Percentiles rank a stretch among this genome's conserved stretches.
Conservation (phyloP, 2,329 filamentous ascomycete species). For the Phyllosticta citriasiana region DNA sequence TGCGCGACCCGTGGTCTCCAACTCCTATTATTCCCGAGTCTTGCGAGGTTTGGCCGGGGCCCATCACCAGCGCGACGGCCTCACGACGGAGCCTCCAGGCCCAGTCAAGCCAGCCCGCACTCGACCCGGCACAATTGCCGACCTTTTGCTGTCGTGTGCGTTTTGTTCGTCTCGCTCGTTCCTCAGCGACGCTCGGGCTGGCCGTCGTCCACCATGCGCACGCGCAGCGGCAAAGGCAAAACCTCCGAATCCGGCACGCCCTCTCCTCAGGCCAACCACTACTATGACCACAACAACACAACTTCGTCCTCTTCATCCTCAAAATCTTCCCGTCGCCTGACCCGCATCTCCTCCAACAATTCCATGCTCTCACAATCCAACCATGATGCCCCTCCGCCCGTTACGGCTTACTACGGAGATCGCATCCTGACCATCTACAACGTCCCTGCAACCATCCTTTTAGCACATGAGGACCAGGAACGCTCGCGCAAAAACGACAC, state of each 20-base stretch:
- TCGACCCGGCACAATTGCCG: background rate
- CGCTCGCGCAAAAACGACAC: background rate
- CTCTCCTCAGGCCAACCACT: constrained; percentile 1
- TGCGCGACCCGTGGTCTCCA: background rate
- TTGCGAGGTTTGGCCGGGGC: background rate
- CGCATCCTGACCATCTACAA: constrained; percentile 26
- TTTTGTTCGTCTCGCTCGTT: background rate
- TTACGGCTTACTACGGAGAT: constrained; percentile 22
- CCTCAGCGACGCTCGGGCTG: background rate
- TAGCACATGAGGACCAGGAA: constrained; percentile 4
- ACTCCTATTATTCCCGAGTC: background rate
- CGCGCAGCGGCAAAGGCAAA: constrained; percentile 11
- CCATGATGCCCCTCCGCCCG: constrained; percentile 14
- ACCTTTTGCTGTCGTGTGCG: background rate
- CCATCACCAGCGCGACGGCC: background rate
- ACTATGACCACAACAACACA: constrained; percentile 5
- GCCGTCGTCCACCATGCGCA: constrained; percentile 7
- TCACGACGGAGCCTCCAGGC: too few species aligned
- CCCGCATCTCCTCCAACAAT: constrained; percentile 26
- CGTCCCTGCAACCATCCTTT: constrained; percentile 12
- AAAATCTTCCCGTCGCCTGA: constrained; percentile 16
- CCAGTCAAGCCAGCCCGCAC: background rate
- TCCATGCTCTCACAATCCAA: constrained; percentile 21
- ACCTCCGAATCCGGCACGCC: constrained; percentile 8
- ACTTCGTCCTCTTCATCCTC: constrained; percentile 1